phyloP scores from a whole-genome alignment of 2,329 filamentous ascomycete genomes.

The Alternaria alternata region DNA sequence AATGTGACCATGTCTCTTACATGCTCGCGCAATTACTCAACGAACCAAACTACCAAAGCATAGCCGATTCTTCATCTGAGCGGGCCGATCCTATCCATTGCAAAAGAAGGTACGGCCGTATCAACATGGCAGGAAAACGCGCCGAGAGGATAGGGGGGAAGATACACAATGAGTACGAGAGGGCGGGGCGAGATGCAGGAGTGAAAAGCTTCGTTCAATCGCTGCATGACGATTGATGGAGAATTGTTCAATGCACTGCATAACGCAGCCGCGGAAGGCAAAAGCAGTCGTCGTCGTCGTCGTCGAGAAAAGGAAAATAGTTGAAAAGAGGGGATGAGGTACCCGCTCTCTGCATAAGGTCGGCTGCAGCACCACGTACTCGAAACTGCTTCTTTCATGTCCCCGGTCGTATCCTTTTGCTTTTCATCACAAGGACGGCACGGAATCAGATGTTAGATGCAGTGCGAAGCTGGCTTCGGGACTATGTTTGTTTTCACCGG shows the following conservation, averaged over 20 bases:
- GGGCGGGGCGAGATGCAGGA: background rate
- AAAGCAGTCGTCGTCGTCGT: background rate
- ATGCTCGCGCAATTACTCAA: background rate
- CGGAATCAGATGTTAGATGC: background rate
- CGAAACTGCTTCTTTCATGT: background rate
- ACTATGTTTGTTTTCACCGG: background rate
- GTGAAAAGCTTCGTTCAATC: background rate
- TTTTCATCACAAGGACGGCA: background rate
- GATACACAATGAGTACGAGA: background rate
- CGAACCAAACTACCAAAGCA: background rate
- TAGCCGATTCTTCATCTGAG: background rate
- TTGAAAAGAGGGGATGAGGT: background rate
- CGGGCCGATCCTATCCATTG: background rate
- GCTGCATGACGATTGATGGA: background rate
- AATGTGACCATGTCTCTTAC: background rate
- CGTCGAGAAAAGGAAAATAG: background rate
- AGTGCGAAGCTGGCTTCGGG: background rate
- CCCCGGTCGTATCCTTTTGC: background rate
- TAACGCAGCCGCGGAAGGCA: background rate
- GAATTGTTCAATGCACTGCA: slow-evolving; percentile 1
- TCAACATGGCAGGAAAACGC: background rate
- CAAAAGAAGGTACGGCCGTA: background rate
- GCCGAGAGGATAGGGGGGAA: background rate
- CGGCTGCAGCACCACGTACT: background rate
- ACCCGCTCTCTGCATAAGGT: slow-evolving; percentile 1